Evolutionary conservation across 2,329 filamentous ascomycete species (phyloP), one percentile per base, ranked within the genome.

Genomic region (Aphanoascus verrucosus): DNA sequence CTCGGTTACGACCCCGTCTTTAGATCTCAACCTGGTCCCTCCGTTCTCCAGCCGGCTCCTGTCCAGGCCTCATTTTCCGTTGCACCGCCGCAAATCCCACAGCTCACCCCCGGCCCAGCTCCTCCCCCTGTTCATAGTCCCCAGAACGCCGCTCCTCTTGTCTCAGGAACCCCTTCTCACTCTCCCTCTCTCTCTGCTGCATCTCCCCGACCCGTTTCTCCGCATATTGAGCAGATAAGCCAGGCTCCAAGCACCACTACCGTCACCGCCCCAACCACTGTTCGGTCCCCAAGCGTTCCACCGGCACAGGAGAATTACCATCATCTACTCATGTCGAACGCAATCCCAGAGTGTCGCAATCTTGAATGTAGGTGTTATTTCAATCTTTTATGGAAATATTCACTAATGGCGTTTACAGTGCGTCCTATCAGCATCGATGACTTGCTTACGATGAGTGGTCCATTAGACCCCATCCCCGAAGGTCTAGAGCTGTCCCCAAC

Each of bases 401-500:
- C 19, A 11, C 14, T 43, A 38, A 47, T 19, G 20, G 1, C 23
- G 8, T 34, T 34, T 15, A 19, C 68, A 81, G 79, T 77, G 67
- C 80, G 78, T 70, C 82, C 78, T 65, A 83, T 88, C 69, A 81
- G 79, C 64, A 81, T 93, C 63, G 80, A 84, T 67, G 84, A 90
- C 62, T 81, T 93, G 41, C 81, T 90, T 59, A 67, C 72, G 15
- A 76, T 85, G 56, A 80, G 82, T 60, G 76, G 80, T 51, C 68
- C 81, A 49, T 77, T 81, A 42, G 78, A 80, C 2, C 73, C 77
- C 19, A 74, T 79, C 59, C 75, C 78, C 28, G 75, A 78, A 55
- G 75, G 62, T 68, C 73, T 65, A 67, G 71, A 68, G 51, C 65
- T 76, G 38, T 65, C 73, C 5, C 66, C 69, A 28, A 65, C 68